These are phyloP conservation scores for Cercospora nicotianae DNA, from an alignment of 2,329 filamentous ascomycete species.

Conservation along the genomic window DNA sequence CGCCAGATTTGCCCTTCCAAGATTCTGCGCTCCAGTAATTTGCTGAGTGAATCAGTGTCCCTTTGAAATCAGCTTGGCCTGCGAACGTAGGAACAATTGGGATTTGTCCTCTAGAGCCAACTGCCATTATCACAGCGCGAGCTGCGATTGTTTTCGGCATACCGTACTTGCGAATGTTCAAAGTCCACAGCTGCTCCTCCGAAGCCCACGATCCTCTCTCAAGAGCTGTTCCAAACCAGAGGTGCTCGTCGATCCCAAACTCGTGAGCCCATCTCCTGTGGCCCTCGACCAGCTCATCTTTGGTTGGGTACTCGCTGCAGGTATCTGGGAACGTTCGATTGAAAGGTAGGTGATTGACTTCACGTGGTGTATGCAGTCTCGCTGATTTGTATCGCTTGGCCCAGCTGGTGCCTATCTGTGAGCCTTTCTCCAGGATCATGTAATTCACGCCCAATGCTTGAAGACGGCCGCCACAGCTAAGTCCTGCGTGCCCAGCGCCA, in stretches of 20 bases:
- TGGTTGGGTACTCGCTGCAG: slow-evolving; percentile 11
- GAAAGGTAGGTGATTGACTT: slow-evolving; percentile 41
- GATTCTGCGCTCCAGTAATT: slow-evolving; percentile 37
- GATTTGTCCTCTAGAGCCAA: slow-evolving; percentile 32
- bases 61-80: slow-evolving; percentile 36
- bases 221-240: neutral
- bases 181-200: neutral
- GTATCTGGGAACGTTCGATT: neutral
- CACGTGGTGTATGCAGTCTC: slow-evolving; percentile 43
- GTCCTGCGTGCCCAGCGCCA: slow-evolving; percentile 47
- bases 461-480: slow-evolving; percentile 46
- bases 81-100: slow-evolving; percentile 19
- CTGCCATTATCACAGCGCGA: slow-evolving; percentile 35
- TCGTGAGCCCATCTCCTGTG: slow-evolving; percentile 41
- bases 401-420: slow-evolving; percentile 48
- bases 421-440: slow-evolving; percentile 46
- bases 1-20: slow-evolving; percentile 44
- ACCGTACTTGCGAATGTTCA: neutral
- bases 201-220: neutral
- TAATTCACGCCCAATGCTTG: slow-evolving; percentile 45
- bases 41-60: slow-evolving; percentile 40
- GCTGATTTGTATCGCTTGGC: slow-evolving; percentile 46
- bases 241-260: slow-evolving; percentile 32
- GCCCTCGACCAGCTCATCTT: slow-evolving; percentile 23
- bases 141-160: neutral